Evolutionary conservation across 768 basidiomycete species (phyloP), one percentile per base, ranked within the genome.

Genomic region (Wakefieldia striispora): DNA sequence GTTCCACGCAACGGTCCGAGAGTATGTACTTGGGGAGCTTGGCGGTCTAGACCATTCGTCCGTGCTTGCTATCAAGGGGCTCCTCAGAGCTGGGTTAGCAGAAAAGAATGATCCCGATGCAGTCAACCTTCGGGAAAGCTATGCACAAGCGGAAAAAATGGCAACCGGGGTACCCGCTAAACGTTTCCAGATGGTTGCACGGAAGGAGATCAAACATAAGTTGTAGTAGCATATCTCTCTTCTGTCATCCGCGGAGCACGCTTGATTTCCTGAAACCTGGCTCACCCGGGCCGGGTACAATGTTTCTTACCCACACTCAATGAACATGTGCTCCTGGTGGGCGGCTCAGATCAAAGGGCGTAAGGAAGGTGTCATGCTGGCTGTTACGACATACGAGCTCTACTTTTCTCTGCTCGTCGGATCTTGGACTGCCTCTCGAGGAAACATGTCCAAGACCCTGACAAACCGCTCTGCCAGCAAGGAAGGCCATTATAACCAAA

Each of bases 141-240:
- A 85, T 60, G 83, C 80, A 11, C 86, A 88, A 68, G 84, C 84
- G 3, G 80, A 78, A 40, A 74, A 79, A 43, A 78, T 87, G 59
- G 78, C 75, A 5, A 84, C 78, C 47, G 85, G 84, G 1, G 66
- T 81, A 35, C 86, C 86, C 10, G 33, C 50, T 1, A 63, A 65
- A 52, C 77, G 78, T 40, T 89, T 88, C 55, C 66, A 56, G 20
- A 76, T 73, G 62, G 76, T 88, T 47, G 77, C 82, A 17, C 74
- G 61, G 41, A 85, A 80, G 59, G 82, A 87, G 65, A 79, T 86
- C 55, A 82, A 70, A 54, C 84, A 86, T 59, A 86, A 84, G 56
- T 63, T 86, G 33, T 86, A 61, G 39, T 40, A 40, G 43, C 26
- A 3, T 39, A 17, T 35, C 26, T 19, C 20, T 14, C 29, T 8